phyloP scores from a whole-genome alignment of 495 filamentous ascomycete genomes.

The Penicillium cosmopolitanum region DNA sequence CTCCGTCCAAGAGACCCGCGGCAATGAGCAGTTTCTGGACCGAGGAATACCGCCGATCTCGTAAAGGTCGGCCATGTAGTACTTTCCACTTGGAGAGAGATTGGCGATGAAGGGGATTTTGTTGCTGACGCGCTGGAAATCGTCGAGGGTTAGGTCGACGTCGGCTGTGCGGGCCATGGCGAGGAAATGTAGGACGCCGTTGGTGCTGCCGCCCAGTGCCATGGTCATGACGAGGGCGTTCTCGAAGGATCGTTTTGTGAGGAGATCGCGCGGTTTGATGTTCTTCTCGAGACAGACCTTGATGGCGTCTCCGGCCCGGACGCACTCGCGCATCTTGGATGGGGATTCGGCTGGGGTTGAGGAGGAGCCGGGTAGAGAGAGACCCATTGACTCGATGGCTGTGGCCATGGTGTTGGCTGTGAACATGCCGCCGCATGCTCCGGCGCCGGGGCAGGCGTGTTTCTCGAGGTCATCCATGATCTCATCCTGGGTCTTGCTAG shows the following conservation, averaged over 20 bases:
- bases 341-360: conserved; percentile 87
- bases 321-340: conserved; percentile 89
- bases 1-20: conserved; percentile 78
- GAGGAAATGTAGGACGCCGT: conserved; percentile 91
- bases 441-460: conserved; percentile 85
- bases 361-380: conserved; percentile 86
- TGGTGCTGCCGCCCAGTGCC: conserved; percentile 88
- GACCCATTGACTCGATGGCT: conserved; percentile 93
- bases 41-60: conserved; percentile 84
- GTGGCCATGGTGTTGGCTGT: conserved; percentile 99
- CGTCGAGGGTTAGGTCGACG: conserved; percentile 81
- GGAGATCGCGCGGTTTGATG: conserved; percentile 80
- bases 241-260: conserved; percentile 86
- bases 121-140: conserved; percentile 84
- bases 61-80: conserved; percentile 95
- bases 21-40: conserved; percentile 92
- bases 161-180: conserved; percentile 93
- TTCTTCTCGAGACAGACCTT: conserved; percentile 83
- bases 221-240: conserved; percentile 94
- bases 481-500: conserved; percentile 67
- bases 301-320: conserved; percentile 84
- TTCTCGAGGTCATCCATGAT: conserved; percentile 85
- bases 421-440: conserved; percentile 97
- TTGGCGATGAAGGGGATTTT: conserved; percentile 95
- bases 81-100: conserved; percentile 83